These are phyloP conservation scores for Alternaria arbusti DNA, from an alignment of 2,329 filamentous ascomycete species.

Conservation along the genomic window DNA sequence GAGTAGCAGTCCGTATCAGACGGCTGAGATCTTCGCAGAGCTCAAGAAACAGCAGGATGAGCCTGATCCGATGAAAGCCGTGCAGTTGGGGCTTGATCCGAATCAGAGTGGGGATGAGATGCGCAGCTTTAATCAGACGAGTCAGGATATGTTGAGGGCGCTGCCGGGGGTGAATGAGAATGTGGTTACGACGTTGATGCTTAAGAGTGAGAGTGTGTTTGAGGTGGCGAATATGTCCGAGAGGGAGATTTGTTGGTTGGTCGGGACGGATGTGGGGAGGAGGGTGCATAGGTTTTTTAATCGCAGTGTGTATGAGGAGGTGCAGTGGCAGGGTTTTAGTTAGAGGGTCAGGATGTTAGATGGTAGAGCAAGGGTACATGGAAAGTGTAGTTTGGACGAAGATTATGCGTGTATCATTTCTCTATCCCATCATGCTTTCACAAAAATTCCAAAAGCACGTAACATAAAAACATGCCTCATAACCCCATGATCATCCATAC, in stretches of 20 bases:
- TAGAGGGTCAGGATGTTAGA: neutral
- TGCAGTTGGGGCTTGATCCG: slow-evolving; percentile 77
- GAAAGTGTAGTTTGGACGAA: neutral
- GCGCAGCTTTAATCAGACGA: slow-evolving; percentile 80
- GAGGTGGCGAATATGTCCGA: slow-evolving; percentile 88
- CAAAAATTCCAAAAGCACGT: neutral
- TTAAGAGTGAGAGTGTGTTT: slow-evolving; percentile 75
- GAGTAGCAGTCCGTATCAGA: slow-evolving; percentile 89
- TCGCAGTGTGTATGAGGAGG: slow-evolving; percentile 56
- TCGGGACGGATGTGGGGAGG: slow-evolving; percentile 78
- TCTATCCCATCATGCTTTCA: slow-evolving; percentile 6
- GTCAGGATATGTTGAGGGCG: slow-evolving; percentile 86
- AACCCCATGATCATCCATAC: neutral
- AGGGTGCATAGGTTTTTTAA: slow-evolving; percentile 85
- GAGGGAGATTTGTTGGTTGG: slow-evolving; percentile 72
- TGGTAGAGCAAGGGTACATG: neutral
- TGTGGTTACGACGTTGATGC: slow-evolving; percentile 73
- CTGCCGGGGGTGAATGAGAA: slow-evolving; percentile 81
- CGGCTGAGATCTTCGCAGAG: slow-evolving; percentile 93
- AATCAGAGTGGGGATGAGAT: slow-evolving; percentile 61
- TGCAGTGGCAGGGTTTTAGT: slow-evolving; percentile 29
- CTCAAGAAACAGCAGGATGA: slow-evolving; percentile 89
- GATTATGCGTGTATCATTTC: slow-evolving; percentile 7
- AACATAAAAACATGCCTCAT: neutral
- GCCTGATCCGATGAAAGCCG: slow-evolving; percentile 87